Percentiles rank a stretch among this genome's conserved stretches.
These are phyloP conservation scores for Dalechampia spathulata DNA, from an alignment of 441 rosid species.

Conservation along the genomic window DNA sequence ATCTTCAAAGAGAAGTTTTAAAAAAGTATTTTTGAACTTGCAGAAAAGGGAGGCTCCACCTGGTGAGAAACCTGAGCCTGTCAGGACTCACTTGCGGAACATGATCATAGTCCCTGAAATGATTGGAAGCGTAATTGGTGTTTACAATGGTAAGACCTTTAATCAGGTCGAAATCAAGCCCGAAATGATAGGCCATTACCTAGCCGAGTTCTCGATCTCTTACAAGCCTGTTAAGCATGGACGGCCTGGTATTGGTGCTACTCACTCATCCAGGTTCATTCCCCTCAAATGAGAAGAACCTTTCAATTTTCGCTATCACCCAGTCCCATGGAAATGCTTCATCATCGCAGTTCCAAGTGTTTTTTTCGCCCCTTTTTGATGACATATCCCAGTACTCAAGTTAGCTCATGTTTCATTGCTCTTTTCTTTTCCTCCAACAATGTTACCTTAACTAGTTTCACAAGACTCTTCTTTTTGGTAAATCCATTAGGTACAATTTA, in stretches of 20 bases:
- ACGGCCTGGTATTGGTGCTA: conserved; percentile 87
- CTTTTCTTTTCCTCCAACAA: background rate
- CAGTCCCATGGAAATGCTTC: background rate
- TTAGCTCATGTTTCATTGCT: background rate
- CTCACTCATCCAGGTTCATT: conserved; percentile 81
- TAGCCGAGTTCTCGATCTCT: conserved; percentile 82
- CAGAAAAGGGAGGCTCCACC: too few species aligned
- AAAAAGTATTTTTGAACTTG: background rate
- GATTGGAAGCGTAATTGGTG: too few species aligned
- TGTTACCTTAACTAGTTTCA: background rate
- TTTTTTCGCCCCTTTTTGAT: too few species aligned
- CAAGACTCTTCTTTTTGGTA: background rate
- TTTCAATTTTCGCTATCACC: background rate
- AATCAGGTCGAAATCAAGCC: too few species aligned
- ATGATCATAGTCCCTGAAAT: conserved; percentile 70
- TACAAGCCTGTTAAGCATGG: conserved; percentile 92
- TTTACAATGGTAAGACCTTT: too few species aligned
- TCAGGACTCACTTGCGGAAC: conserved; percentile 60
- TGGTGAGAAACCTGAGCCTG: conserved; percentile 85
- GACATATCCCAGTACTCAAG: background rate
- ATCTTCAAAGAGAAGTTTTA: background rate
- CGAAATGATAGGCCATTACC: too few species aligned
- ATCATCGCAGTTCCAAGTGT: too few species aligned
- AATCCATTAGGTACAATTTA: too few species aligned
- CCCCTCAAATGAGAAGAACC: conserved; percentile 62